Percentiles rank a stretch among this genome's conserved stretches.
These are phyloP conservation scores for Colletotrichum tropicale DNA, from an alignment of 2,329 filamentous ascomycete genomes.

Conservation along the genomic window DNA sequence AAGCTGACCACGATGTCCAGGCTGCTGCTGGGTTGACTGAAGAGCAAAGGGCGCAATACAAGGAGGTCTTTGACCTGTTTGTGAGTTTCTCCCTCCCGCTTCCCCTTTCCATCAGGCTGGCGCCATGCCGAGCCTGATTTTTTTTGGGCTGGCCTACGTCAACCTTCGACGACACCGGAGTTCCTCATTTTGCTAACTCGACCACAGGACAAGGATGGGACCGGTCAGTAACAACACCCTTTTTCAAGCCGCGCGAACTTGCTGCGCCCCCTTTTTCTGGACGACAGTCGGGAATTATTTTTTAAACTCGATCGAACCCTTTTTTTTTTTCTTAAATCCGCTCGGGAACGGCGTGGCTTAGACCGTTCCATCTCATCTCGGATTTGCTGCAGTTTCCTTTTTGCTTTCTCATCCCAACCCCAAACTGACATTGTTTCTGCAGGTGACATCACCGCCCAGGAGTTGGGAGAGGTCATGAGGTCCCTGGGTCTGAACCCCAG, in stretches of 20 bases:
- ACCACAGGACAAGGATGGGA: conserved; percentile 82
- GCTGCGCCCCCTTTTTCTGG: background rate
- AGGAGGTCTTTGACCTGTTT: conserved; percentile 99
- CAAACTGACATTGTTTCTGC: conserved; percentile 29
- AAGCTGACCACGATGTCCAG: background rate
- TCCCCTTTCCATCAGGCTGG: conserved; percentile 5
- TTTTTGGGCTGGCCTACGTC: background rate
- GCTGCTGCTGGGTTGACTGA: conserved; percentile 68
- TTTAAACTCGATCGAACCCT: background rate
- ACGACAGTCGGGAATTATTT: background rate
- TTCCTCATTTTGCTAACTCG: conserved; percentile 31
- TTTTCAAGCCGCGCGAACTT: background rate
- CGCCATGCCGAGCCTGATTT: background rate
- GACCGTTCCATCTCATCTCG: conserved; percentile 12
- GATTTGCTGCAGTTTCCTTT: background rate
- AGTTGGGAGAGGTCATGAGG: conserved; percentile 88
- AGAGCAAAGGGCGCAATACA: conserved; percentile 99
- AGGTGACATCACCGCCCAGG: conserved; percentile 93
- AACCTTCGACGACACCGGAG: background rate
- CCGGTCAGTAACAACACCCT: conserved; percentile 67
- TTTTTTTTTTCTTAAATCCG: background rate
- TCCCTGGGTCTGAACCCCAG: conserved; percentile 89
- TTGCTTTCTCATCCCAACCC: conserved; percentile 3
- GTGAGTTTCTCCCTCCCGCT: conserved; percentile 64
- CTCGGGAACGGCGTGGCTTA: conserved; percentile 1